Percentiles rank a stretch among this genome's conserved stretches.
Evolutionary conservation across 805 yeast species (phyloP).

Genomic region (Candida tammaniensis): DNA sequence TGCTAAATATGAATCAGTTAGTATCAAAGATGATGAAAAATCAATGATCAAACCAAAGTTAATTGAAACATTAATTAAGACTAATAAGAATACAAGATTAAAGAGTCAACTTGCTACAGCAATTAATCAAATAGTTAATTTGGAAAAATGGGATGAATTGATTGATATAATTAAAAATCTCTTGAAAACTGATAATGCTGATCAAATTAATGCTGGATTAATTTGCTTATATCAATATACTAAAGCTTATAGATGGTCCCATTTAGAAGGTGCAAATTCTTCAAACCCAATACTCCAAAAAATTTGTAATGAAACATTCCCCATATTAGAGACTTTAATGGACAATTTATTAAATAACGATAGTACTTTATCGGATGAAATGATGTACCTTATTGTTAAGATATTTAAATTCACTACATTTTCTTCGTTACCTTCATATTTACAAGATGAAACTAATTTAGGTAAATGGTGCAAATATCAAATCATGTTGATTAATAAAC

Average conservation of each 20-base stretch:
- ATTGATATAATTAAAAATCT: constrained; percentile 37
- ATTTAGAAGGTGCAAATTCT: constrained; percentile 42
- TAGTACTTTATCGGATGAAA: constrained; percentile 24
- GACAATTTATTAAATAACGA: constrained; percentile 24
- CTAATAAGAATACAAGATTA: constrained; percentile 33
- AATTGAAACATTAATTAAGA: constrained; percentile 40
- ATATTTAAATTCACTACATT: constrained; percentile 40
- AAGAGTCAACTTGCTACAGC: constrained; percentile 59
- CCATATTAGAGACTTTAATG: constrained; percentile 32
- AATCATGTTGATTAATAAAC: constrained; percentile 36
- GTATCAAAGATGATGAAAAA: constrained; percentile 34
- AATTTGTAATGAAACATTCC: constrained; percentile 33
- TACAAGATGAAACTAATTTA: constrained; percentile 32
- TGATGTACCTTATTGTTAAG: constrained; percentile 40
- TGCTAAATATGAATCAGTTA: constrained; percentile 16
- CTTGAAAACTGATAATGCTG: constrained; percentile 29
- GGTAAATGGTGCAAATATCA: constrained; percentile 43
- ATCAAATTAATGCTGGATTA: constrained; percentile 40
- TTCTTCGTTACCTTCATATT: constrained; percentile 36
- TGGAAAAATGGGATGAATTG: constrained; percentile 46
- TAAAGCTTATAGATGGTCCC: constrained; percentile 38
- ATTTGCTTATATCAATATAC: constrained; percentile 40
- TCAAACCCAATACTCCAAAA: constrained; percentile 41
- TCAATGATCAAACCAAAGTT: constrained; percentile 41
- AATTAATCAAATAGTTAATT: constrained; percentile 49